Base-by-base conservation (phyloP, 1,284 basidiomycete genomes). In the Fomitiporia mediterranea region DNA sequence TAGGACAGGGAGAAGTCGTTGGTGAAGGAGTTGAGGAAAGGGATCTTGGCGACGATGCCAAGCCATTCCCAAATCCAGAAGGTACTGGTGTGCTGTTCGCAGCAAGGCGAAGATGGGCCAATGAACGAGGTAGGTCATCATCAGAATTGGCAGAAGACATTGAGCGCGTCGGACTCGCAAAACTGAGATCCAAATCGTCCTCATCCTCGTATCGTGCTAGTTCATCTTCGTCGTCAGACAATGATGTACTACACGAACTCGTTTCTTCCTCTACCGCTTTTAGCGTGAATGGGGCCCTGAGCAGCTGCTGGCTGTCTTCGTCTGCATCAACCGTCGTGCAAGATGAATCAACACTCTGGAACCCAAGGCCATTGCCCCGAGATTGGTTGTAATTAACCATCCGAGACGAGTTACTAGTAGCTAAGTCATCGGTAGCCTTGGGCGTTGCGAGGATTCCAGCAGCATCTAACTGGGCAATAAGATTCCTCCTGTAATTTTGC, bases 181-280 rank as follows among this genome's bases (percentile, higher is more conserved):
- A 73, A 57, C 70, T 74, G 25, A 74, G 68, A 60, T 81, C 82
- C 17, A 73, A 77, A 40, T 86, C 86, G 23, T 83, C 83, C 60
- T 85, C 84, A 56, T 86, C 84, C 65, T 88, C 86, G 59, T 88
- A 88, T 37, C 81, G 74, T 40, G 74, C 78, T 23, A 89, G 70
- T 27, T 73, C 82, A 60, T 82, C 74, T 17, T 83, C 80, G 23
- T 80, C 78, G 25, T 80, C 79, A 13, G 64, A 65, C 52, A 66
- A 61, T 38, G 63, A 65, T 25, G 68, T 67, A 34, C 72, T 69
- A 23, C 71, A 71, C 27, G 70, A 68, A 11, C 77, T 79, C 57
- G 79, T 78, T 17, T 79, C 76, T 40, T 79, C 82, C 62, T 83
- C 82, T 15, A 86, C 81, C 13, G 74, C 72, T 64, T 82, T 83